Percentiles rank a stretch among this genome's conserved stretches.
Evolutionary conservation across 2,329 filamentous ascomycete species (phyloP).

Genomic region (Pseudogymnoascus sp.): DNA sequence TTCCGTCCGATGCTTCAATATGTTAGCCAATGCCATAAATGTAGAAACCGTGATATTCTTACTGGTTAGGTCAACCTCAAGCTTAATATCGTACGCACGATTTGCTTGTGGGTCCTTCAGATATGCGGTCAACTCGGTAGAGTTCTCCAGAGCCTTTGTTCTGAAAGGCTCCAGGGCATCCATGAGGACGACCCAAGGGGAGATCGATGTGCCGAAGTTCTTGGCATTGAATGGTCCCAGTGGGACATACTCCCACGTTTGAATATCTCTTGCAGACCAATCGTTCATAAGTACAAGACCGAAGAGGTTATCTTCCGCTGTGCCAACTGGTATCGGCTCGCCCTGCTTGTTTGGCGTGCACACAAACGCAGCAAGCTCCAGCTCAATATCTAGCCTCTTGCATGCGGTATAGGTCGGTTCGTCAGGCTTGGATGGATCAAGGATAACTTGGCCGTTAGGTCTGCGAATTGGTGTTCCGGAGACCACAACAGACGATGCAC

Average conservation of each 20-base stretch:
- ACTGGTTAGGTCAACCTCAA: slow-evolving; percentile 60
- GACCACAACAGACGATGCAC: slow-evolving; percentile 68
- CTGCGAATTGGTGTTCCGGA: slow-evolving; percentile 68
- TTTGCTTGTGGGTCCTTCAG: slow-evolving; percentile 54
- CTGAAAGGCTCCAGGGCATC: slow-evolving; percentile 69
- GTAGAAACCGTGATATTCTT: slow-evolving; percentile 26
- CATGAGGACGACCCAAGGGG: slow-evolving; percentile 70
- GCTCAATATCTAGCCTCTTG: slow-evolving; percentile 68
- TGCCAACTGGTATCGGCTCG: slow-evolving; percentile 52
- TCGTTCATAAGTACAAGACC: slow-evolving; percentile 80
- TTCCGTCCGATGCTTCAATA: slow-evolving; percentile 35
- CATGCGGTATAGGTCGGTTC: slow-evolving; percentile 57
- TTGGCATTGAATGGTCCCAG: slow-evolving; percentile 78
- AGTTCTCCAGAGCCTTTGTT: slow-evolving; percentile 47
- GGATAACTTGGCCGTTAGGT: slow-evolving; percentile 68
- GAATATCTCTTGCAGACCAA: slow-evolving; percentile 79
- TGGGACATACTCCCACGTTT: slow-evolving; percentile 79
- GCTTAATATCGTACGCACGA: slow-evolving; percentile 61
- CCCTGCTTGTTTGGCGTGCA: slow-evolving; percentile 60
- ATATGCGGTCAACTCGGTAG: slow-evolving; percentile 53
- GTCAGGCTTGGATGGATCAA: slow-evolving; percentile 56
- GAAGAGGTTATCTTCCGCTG: slow-evolving; percentile 68
- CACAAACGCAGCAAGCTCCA: slow-evolving; percentile 74
- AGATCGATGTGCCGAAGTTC: slow-evolving; percentile 75
- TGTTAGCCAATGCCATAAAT: neutral